Evolutionary conservation across 257 asterid species (phyloP).

Genomic region (Voacanga thouarsii): DNA sequence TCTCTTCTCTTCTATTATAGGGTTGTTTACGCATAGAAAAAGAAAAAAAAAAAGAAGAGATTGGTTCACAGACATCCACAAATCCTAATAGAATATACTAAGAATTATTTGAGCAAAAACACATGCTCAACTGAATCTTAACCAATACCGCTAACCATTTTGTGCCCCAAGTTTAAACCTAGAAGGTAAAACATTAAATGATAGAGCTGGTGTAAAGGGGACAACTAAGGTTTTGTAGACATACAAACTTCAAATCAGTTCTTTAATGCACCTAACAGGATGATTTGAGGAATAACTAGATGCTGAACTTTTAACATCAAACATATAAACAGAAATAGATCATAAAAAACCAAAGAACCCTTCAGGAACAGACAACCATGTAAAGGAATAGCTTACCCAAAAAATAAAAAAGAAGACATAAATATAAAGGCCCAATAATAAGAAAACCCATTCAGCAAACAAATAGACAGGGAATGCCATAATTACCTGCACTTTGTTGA

Average conservation of each 20-base stretch:
- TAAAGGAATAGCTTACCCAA: too few relatives aligned
- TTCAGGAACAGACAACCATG: too few relatives aligned
- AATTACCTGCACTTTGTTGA: slow-evolving; percentile 95
- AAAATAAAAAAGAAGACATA: too few relatives aligned
- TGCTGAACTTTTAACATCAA: too few relatives aligned
- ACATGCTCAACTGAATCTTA: background rate
- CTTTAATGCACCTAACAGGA: background rate
- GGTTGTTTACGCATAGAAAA: background rate
- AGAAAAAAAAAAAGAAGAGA: background rate
- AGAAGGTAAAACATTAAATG: background rate
- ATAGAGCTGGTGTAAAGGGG: too few relatives aligned
- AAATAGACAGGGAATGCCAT: slow-evolving; percentile 3
- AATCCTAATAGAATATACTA: background rate
- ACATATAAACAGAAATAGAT: background rate
- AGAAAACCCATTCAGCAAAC: too few relatives aligned
- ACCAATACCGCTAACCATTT: background rate
- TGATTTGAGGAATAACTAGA: background rate
- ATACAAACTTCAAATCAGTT: background rate
- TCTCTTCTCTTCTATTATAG: background rate
- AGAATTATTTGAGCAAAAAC: too few relatives aligned
- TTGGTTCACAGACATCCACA: background rate
- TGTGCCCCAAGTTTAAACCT: background rate
- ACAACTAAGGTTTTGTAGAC: background rate
- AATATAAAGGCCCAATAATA: background rate
- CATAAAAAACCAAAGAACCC: background rate